Conservation (phyloP, 306 rosid genomes). For the Trifolium pratense region DNA sequence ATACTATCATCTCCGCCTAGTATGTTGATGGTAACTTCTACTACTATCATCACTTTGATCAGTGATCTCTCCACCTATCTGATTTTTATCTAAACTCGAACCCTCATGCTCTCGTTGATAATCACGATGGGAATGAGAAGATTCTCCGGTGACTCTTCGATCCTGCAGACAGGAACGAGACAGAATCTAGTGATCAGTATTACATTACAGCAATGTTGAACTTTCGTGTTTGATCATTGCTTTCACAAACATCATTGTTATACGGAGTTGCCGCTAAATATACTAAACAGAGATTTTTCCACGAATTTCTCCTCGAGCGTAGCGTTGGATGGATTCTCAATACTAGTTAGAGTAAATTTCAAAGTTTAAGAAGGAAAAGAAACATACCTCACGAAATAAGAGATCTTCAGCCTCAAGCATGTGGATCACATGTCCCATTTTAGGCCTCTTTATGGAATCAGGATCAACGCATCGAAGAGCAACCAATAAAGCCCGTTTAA, state of each 20-base stretch:
- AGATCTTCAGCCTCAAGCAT: constrained; percentile 97
- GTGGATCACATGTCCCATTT: constrained; percentile 97
- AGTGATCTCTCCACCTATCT: constrained; percentile 57
- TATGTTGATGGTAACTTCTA: constrained; percentile 54
- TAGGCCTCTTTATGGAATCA: constrained; percentile 90
- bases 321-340: neutral
- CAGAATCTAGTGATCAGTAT: constrained; percentile 4
- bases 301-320: too few species aligned
- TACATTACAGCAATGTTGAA: constrained; percentile 28
- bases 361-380: constrained; percentile 8
- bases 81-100: constrained; percentile 52
- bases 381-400: constrained; percentile 71
- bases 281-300: too few species aligned
- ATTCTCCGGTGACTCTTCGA: constrained; percentile 56
- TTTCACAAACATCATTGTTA: neutral
- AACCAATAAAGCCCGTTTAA: constrained; percentile 83
- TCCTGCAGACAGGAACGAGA: constrained; percentile 56
- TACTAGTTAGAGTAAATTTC: neutral
- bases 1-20: constrained; percentile 66
- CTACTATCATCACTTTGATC: constrained; percentile 63
- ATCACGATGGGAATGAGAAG: constrained; percentile 50
- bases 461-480: constrained; percentile 99
- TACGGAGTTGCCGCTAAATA: neutral
- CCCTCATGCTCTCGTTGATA: constrained; percentile 52
- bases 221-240: neutral